Conservation (phyloP, 306 rosid species). For the Amphicarpaea edgeworthii region DNA sequence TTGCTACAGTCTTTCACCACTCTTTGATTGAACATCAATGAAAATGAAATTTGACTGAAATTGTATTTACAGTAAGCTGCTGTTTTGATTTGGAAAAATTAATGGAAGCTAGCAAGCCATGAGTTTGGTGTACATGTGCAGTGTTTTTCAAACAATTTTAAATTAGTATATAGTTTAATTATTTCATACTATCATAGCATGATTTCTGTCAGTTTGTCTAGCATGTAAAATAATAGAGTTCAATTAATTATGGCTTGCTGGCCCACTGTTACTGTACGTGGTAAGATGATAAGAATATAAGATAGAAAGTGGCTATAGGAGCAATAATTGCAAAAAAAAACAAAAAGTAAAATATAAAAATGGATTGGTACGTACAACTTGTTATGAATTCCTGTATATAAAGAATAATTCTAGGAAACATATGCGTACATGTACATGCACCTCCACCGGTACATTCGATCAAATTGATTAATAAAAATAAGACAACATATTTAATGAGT, state of each 20-base stretch:
- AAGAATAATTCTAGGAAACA: too few species aligned
- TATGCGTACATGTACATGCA: too few species aligned
- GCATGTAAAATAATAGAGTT: not conserved
- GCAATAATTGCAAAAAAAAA: not conserved
- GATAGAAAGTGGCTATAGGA: conserved; percentile 5
- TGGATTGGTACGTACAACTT: not conserved
- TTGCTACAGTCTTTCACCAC: not conserved
- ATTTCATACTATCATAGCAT: not conserved
- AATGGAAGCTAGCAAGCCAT: conserved; percentile 21
- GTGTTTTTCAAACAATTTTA: not conserved
- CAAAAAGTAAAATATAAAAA: not conserved
- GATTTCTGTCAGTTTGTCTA: conserved; percentile 19
- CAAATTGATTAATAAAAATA: too few species aligned
- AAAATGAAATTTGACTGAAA: conserved; percentile 13
- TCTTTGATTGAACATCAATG: not conserved
- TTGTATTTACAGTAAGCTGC: conserved; percentile 4
- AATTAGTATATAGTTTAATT: not conserved
- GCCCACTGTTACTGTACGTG: not conserved
- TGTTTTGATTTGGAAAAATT: not conserved
- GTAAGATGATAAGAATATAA: conserved; percentile 27
- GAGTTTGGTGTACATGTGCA: not conserved
- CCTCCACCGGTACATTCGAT: too few species aligned
- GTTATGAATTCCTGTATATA: not conserved
- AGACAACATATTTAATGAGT: too few species aligned
- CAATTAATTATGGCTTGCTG: conserved; percentile 15